Evolutionary conservation across 768 basidiomycete species (phyloP).

Genomic region (Pisolithus albus): DNA sequence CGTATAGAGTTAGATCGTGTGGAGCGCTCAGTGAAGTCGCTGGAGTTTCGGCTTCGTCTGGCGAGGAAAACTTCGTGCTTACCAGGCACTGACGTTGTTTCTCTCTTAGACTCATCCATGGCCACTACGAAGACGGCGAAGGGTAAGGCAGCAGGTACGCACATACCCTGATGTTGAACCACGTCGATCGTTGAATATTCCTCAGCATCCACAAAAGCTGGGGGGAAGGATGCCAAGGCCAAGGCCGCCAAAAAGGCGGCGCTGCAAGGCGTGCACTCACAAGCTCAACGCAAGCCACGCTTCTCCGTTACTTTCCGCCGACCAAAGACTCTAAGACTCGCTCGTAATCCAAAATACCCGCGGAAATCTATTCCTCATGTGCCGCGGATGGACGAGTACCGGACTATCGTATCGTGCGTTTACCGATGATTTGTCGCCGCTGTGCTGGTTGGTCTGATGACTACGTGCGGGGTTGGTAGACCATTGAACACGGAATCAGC

Average conservation of each 20-base stretch:
- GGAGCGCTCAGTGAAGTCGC: no score
- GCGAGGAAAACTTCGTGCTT: not conserved
- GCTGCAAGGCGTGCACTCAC: slow-evolving; percentile 76
- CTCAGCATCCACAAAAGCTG: slow-evolving; percentile 23
- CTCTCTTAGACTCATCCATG: slow-evolving; percentile 36
- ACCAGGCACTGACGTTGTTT: slow-evolving; percentile 3
- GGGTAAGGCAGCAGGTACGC: slow-evolving; percentile 47
- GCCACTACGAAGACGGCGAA: slow-evolving; percentile 64
- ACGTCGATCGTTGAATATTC: not conserved
- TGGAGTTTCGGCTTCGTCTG: not conserved
- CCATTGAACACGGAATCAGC: slow-evolving; percentile 93
- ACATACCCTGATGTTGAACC: slow-evolving; percentile 15
- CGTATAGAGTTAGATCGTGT: not conserved
- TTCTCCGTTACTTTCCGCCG: slow-evolving; percentile 90
- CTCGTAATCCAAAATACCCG: slow-evolving; percentile 88
- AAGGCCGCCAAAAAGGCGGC: slow-evolving; percentile 96
- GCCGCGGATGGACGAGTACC: slow-evolving; percentile 94
- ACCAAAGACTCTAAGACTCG: slow-evolving; percentile 84
- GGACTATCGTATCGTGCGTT: slow-evolving; percentile 84
- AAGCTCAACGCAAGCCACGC: slow-evolving; percentile 73
- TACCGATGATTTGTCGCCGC: not conserved
- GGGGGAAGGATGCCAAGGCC: slow-evolving; percentile 55
- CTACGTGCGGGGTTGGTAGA: slow-evolving; percentile 27
- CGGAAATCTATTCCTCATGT: slow-evolving; percentile 89
- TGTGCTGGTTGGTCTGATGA: not conserved